Base-by-base conservation (phyloP, 805 yeast species). In the Metschnikowia noctiluminum region DNA sequence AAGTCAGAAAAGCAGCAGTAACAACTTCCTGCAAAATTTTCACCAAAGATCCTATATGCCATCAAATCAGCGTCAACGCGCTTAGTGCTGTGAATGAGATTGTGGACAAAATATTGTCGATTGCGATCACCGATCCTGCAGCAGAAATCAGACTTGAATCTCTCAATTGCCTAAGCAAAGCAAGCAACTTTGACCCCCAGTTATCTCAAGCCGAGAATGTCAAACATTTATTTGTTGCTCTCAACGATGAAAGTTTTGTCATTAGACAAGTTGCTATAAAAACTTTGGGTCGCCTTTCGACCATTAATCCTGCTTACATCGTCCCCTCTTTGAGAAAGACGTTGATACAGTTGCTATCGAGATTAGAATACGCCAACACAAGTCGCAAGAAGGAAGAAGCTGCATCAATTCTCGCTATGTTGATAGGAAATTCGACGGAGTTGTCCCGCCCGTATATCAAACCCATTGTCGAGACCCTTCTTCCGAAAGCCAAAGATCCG, bases 121-220 rank as follows among this genome's bases (percentile, higher is more conserved):
- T 89, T 8, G 89, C 96, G 2, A 86, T 92, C 12, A 87, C 96
- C 0, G 99, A 94, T 57, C 89, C 96, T 0, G 80, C 80, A 3
- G 80, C 92, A 1, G 97, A 91, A 50, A 88, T 92, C 31, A 74
- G 99, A 48, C 69, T 87, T 9, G 91, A 87, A 52, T 89, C 92
- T 0, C 70, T 94, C 49, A 77, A 78, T 44, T 78, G 90, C 40
- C 71, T 95, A 35, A 70, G 66, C 9, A 61, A 65, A 31, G 87
- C 87, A 35, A 78, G 83, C 2, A 77, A 78, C 49, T 87, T 92
- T 63, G 97, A 94, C 60, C 88, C 96, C 0, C 98, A 94, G 60
- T 68, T 94, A 31, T 89, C 97, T 0, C 98, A 94, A 64, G 95
- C 97, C 0, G 96, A 88, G 51, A 91, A 90, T 63, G 92, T 91